Evolutionary conservation across 805 yeast genomes (phyloP).

Genomic region (Spencermartinsiella europaea): DNA sequence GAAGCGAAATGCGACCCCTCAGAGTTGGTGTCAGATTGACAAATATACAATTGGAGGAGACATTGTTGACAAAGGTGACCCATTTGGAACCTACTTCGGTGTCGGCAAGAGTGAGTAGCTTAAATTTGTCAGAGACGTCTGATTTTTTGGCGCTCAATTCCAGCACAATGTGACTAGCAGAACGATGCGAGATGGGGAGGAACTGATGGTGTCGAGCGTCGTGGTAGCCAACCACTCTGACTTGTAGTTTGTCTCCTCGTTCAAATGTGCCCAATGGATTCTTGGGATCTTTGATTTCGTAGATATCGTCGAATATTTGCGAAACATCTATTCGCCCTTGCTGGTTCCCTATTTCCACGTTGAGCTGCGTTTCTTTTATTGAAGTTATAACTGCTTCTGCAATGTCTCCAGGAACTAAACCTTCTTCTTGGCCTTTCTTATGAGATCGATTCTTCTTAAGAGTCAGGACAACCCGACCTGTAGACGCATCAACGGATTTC

Average conservation of each 20-base stretch:
- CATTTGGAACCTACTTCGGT: slow-evolving; percentile 47
- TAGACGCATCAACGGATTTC: slow-evolving; percentile 60
- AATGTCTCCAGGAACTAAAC: slow-evolving; percentile 57
- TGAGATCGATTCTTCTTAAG: slow-evolving; percentile 48
- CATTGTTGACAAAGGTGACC: slow-evolving; percentile 61
- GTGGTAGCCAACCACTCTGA: slow-evolving; percentile 69
- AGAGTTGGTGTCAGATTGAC: slow-evolving; percentile 63
- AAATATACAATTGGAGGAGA: slow-evolving; percentile 57
- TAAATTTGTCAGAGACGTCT: slow-evolving; percentile 32
- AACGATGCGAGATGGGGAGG: slow-evolving; percentile 57
- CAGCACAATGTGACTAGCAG: slow-evolving; percentile 50
- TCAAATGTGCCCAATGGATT: slow-evolving; percentile 55
- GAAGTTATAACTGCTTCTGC: slow-evolving; percentile 58
- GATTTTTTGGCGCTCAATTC: slow-evolving; percentile 58
- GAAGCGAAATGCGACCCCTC: slow-evolving; percentile 59
- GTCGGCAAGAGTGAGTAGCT: slow-evolving; percentile 37
- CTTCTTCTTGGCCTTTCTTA: slow-evolving; percentile 57
- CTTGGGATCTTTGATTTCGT: slow-evolving; percentile 51
- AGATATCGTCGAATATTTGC: slow-evolving; percentile 52
- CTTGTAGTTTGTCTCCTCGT: slow-evolving; percentile 53
- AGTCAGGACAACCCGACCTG: slow-evolving; percentile 65
- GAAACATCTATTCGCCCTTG: slow-evolving; percentile 77
- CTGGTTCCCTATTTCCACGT: slow-evolving; percentile 68
- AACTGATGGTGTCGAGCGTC: slow-evolving; percentile 65
- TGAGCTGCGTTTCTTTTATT: slow-evolving; percentile 67